Conservation (phyloP, 2,329 filamentous ascomycete genomes). For the Emmonsiellopsis sp. region DNA sequence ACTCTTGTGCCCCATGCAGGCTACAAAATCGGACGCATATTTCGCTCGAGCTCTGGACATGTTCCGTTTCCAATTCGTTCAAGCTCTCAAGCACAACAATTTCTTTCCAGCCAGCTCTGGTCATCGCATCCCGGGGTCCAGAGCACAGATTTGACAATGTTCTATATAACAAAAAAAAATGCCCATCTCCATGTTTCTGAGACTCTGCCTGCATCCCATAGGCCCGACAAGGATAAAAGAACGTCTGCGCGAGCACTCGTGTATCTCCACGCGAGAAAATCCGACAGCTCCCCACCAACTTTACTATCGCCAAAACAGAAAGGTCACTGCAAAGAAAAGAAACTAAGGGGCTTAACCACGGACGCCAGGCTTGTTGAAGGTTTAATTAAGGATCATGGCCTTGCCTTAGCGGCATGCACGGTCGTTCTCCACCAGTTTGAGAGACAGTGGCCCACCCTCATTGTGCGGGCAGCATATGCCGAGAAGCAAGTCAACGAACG, state of each 20-base stretch:
- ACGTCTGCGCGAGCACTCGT: too few relatives aligned
- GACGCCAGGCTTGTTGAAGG: constrained; percentile 15
- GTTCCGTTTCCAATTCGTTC: too few relatives aligned
- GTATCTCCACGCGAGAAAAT: not conserved
- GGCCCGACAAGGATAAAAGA: too few relatives aligned
- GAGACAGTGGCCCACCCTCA: not conserved
- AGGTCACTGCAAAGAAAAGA: not conserved
- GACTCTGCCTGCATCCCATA: too few relatives aligned
- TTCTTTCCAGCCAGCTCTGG: too few relatives aligned
- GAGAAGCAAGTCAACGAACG: not conserved
- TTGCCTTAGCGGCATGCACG: constrained; percentile 18
- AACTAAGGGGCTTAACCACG: not conserved
- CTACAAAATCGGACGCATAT: too few relatives aligned
- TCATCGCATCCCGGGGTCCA: too few relatives aligned
- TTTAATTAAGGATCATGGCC: constrained; percentile 32
- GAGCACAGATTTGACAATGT: not conserved
- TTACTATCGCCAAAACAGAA: not conserved
- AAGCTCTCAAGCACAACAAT: too few relatives aligned
- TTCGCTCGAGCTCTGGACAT: too few relatives aligned
- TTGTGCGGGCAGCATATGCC: not conserved
- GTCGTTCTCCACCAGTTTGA: constrained; percentile 4
- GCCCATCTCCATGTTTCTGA: too few relatives aligned
- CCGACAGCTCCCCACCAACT: not conserved
- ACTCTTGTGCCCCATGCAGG: not conserved
- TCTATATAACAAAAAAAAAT: not conserved